Evolutionary conservation across 2,329 filamentous ascomycete species (phyloP).

Genomic region (Neofusicoccum ribis): DNA sequence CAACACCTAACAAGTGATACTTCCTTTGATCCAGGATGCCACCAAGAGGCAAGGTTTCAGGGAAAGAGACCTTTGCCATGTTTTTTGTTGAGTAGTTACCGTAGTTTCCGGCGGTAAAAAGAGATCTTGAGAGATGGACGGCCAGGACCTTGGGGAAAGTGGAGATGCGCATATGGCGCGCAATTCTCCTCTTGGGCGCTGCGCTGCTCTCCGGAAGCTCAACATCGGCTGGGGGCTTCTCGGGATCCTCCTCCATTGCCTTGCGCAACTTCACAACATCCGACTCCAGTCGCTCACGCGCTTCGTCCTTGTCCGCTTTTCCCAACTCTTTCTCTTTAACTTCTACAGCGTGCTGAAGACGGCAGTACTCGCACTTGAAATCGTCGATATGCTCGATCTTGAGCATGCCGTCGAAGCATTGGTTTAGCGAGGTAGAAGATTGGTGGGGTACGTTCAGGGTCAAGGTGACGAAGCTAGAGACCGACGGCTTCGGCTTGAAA

Average conservation of each 20-base stretch:
- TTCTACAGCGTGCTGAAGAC: slow-evolving; percentile 75
- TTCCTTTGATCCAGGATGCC: slow-evolving; percentile 73
- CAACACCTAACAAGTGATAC: slow-evolving; percentile 82
- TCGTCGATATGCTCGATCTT: slow-evolving; percentile 96
- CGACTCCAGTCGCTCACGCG: slow-evolving; percentile 53
- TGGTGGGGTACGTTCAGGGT: slow-evolving; percentile 89
- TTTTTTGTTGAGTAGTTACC: slow-evolving; percentile 84
- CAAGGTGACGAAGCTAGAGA: slow-evolving; percentile 85
- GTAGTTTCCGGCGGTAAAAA: slow-evolving; percentile 74
- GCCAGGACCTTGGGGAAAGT: slow-evolving; percentile 86
- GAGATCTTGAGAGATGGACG: slow-evolving; percentile 88
- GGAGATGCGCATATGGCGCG: slow-evolving; percentile 83
- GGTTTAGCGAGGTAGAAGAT: slow-evolving; percentile 72
- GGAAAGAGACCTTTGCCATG: slow-evolving; percentile 88
- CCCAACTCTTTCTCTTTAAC: slow-evolving; percentile 61
- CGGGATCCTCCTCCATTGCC: slow-evolving; percentile 78
- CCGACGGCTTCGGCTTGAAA: slow-evolving; percentile 82
- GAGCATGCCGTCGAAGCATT: slow-evolving; percentile 90
- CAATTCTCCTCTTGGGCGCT: slow-evolving; percentile 80
- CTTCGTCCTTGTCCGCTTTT: slow-evolving; percentile 32
- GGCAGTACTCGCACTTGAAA: slow-evolving; percentile 92
- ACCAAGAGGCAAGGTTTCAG: slow-evolving; percentile 80
- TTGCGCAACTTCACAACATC: slow-evolving; percentile 66
- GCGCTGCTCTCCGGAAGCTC: slow-evolving; percentile 70
- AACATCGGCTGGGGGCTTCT: slow-evolving; percentile 71